phyloP scores from a whole-genome alignment of 225 moss, liverwort and hornwort genomes.

The Anthoceros angustus region DNA sequence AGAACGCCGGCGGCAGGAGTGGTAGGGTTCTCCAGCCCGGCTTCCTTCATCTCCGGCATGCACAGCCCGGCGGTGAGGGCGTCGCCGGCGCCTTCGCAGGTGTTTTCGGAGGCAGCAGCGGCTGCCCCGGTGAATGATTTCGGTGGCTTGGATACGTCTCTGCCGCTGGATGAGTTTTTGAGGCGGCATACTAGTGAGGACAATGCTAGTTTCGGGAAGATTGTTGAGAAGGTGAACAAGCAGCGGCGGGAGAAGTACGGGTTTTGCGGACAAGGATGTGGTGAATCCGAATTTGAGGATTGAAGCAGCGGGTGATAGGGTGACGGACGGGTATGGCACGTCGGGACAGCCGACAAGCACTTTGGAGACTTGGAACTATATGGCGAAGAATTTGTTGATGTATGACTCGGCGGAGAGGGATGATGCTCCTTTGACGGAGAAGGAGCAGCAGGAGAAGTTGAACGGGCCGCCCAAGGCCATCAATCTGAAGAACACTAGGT shows the following conservation, averaged over 20 bases:
- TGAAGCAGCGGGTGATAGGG: slow-evolving; percentile 37
- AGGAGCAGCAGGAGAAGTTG: slow-evolving; percentile 57
- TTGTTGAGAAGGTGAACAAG: slow-evolving; percentile 83
- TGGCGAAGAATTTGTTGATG: slow-evolving; percentile 87
- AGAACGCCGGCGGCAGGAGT: slow-evolving; percentile 30
- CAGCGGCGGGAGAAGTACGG: slow-evolving; percentile 58
- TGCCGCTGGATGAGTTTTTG: slow-evolving; percentile 73
- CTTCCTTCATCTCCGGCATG: slow-evolving; percentile 54
- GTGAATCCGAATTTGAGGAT: slow-evolving; percentile 47
- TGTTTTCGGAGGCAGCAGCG: slow-evolving; percentile 11
- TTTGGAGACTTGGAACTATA: slow-evolving; percentile 70
- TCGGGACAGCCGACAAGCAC: slow-evolving; percentile 79
- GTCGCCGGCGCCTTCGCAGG: slow-evolving; percentile 53
- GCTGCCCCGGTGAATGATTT: slow-evolving; percentile 19
- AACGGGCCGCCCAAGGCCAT: slow-evolving; percentile 83
- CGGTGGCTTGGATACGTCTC: slow-evolving; percentile 37
- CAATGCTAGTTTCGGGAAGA: slow-evolving; percentile 81
- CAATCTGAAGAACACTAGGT: slow-evolving; percentile 59
- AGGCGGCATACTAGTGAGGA: slow-evolving; percentile 90
- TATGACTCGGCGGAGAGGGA: slow-evolving; percentile 86
- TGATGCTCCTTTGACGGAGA: slow-evolving; percentile 71
- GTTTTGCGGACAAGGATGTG: slow-evolving; percentile 51
- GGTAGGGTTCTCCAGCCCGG: slow-evolving; percentile 47
- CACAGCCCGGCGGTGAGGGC: slow-evolving; percentile 65
- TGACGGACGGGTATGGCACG: slow-evolving; percentile 83